Base-by-base conservation (phyloP, 179 eudicot species). In the Heliamphora pulchella region DNA sequence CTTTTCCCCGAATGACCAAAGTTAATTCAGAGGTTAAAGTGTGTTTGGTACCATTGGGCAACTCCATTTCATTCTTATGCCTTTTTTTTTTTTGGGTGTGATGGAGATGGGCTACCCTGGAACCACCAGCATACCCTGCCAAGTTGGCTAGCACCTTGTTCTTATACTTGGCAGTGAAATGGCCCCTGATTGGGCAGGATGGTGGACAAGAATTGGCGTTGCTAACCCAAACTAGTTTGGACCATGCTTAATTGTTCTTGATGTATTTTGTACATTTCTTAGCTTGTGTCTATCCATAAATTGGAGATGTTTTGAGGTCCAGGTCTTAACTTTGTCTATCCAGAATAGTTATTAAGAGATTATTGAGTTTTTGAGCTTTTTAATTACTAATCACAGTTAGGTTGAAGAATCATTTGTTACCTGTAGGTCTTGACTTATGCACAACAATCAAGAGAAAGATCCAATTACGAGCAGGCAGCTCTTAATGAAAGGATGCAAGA, bases 391-490 rank as follows among this genome's bases (percentile, higher is more conserved):
- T 54, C 41, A 14, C 8, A 5, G 13, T 54, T 53, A 63, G 57
- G 59, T 46, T 81, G 72, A 77, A 78, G 73, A 50, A 57, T 17
- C 64, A 61, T 14, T 2, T 11, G 67, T 75, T 59, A 43, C 57
- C 55, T 66, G 57, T 84, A 96, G 99, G 99, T 96, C 78, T 84
- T 94, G 87, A 92, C 98, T 55, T 94, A 93, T 85, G 97, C 97
- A 47, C 96, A 94, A 76, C 97, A 93, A 84, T 93, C 98, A 61
- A 87, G 96, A 88, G 98, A 94, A 83, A 90, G 94, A 80, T 89
- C 98, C 76, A 94, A 91, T 72, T 91, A 91, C 84, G 98, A 94
- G 88, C 96, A 93, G 84, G 98, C 97, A 77, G 97, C 97, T 76
- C 92, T 94, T 47, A 91, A 85, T 71, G 97, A 93, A 87, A 86